Conservation (phyloP, 306 rosid species). For the Vigna hirtella region DNA sequence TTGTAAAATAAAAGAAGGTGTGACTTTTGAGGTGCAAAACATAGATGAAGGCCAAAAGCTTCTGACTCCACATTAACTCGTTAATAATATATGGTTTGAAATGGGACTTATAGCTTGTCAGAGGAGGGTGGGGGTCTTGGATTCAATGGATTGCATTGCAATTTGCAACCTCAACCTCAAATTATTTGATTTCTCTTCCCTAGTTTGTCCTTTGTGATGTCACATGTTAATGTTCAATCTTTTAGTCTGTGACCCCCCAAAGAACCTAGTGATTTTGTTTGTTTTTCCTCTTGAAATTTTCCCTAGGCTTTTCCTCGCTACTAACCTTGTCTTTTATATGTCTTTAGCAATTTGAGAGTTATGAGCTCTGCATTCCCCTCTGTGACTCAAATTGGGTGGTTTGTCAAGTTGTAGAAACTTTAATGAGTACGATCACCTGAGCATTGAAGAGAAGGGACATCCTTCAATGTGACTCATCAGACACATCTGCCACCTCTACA, state of each 20-base stretch:
- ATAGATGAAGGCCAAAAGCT: slow-evolving; percentile 51
- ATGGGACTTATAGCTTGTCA: slow-evolving; percentile 48
- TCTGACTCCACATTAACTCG: slow-evolving; percentile 46
- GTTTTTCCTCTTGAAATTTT: slow-evolving; percentile 33
- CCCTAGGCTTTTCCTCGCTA: not conserved
- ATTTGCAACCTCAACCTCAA: slow-evolving; percentile 25
- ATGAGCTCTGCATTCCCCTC: slow-evolving; percentile 30
- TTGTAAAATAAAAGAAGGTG: slow-evolving; percentile 47
- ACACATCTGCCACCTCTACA: slow-evolving; percentile 18
- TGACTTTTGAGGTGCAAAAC: slow-evolving; percentile 58
- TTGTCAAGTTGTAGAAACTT: slow-evolving; percentile 49
- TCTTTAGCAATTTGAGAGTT: slow-evolving; percentile 31
- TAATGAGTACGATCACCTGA: slow-evolving; percentile 39
- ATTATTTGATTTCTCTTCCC: slow-evolving; percentile 51
- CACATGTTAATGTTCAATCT: slow-evolving; percentile 68
- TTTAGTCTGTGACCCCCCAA: slow-evolving; percentile 44
- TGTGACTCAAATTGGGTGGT: slow-evolving; percentile 35
- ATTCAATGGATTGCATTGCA: slow-evolving; percentile 28
- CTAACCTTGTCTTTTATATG: slow-evolving; percentile 10
- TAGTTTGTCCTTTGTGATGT: slow-evolving; percentile 59
- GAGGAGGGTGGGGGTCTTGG: slow-evolving; percentile 18
- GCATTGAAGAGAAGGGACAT: slow-evolving; percentile 27
- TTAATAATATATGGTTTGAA: slow-evolving; percentile 35
- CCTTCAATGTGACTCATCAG: slow-evolving; percentile 47
- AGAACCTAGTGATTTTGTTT: slow-evolving; percentile 41